Evolutionary conservation across 2,329 filamentous ascomycete species (phyloP).

Genomic region (Hypoxylon sp.): DNA sequence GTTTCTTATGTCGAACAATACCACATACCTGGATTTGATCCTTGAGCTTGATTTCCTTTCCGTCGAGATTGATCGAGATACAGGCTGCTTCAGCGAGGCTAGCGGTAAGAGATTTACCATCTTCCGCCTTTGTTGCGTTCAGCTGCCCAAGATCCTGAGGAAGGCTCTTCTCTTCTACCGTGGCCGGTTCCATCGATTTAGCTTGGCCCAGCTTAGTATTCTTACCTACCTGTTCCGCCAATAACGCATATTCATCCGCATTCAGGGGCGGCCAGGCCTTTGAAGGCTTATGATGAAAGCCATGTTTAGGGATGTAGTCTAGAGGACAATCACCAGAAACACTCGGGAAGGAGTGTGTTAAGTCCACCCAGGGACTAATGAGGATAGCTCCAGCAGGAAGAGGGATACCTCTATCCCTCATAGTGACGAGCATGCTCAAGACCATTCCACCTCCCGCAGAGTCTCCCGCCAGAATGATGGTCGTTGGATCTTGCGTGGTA

Average conservation of each 20-base stretch:
- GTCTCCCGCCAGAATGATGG: constrained; percentile 90
- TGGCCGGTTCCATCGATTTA: constrained; percentile 55
- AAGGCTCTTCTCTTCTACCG: constrained; percentile 51
- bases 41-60: constrained; percentile 77
- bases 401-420: constrained; percentile 86
- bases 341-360: constrained; percentile 96
- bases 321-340: constrained; percentile 77
- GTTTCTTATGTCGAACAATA: neutral
- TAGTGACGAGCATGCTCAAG: constrained; percentile 79
- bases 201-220: constrained; percentile 48
- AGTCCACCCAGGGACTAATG: constrained; percentile 94
- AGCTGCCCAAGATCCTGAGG: constrained; percentile 41
- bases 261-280: constrained; percentile 93
- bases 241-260: constrained; percentile 74
- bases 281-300: constrained; percentile 92
- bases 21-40: constrained; percentile 86
- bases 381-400: constrained; percentile 90
- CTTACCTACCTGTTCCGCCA: constrained; percentile 66
- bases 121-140: constrained; percentile 28
- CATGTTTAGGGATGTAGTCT: constrained; percentile 89
- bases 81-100: constrained; percentile 52
- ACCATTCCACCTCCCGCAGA: constrained; percentile 95
- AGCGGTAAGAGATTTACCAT: constrained; percentile 23
- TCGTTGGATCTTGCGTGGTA: constrained; percentile 79
- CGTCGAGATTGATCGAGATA: constrained; percentile 78